phyloP scores from a whole-genome alignment of 352 stramenopile species.

The Plasmopara muralis region DNA sequence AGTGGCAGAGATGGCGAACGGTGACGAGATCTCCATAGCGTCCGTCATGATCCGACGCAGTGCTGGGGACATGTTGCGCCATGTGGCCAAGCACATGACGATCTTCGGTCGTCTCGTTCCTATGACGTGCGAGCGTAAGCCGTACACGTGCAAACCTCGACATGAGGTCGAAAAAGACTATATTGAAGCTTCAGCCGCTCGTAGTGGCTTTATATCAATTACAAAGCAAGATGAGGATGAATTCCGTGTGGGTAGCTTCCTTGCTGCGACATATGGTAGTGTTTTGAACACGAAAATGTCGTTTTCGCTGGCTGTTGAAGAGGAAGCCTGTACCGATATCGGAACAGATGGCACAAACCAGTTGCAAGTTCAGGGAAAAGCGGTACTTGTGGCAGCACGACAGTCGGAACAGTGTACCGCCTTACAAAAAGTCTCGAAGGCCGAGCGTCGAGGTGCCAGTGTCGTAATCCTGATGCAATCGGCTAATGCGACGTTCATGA shows the following conservation, averaged over 20 bases:
- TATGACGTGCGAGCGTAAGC: slow-evolving; percentile 43
- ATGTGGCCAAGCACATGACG: slow-evolving; percentile 14
- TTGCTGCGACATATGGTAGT: no score
- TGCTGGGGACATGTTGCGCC: slow-evolving; percentile 42
- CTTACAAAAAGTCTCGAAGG: slow-evolving; percentile 38
- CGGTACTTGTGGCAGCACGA: slow-evolving; percentile 27
- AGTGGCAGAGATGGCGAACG: slow-evolving; percentile 31
- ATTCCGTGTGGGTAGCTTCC: no score
- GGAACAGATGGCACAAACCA: no score
- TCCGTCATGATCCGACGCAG: slow-evolving; percentile 57
- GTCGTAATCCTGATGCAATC: no score
- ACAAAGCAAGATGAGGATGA: no score
- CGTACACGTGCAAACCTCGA: slow-evolving; percentile 38
- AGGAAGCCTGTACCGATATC: no score
- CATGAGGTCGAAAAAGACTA: slow-evolving; percentile 30
- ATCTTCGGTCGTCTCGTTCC: slow-evolving; percentile 46
- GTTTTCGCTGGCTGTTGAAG: no score
- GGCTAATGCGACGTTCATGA: no score
- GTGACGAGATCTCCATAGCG: slow-evolving; percentile 39
- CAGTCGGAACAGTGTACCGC: slow-evolving; percentile 22
- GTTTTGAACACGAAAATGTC: no score
- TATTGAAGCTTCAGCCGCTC: slow-evolving; percentile 12
- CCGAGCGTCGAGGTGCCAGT: slow-evolving; percentile 18
- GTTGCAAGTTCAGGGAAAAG: slow-evolving; percentile 12
- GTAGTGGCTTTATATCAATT: no score